phyloP scores from a whole-genome alignment of 1,284 basidiomycete genomes.

The Tetrapyrgos nigripes region DNA sequence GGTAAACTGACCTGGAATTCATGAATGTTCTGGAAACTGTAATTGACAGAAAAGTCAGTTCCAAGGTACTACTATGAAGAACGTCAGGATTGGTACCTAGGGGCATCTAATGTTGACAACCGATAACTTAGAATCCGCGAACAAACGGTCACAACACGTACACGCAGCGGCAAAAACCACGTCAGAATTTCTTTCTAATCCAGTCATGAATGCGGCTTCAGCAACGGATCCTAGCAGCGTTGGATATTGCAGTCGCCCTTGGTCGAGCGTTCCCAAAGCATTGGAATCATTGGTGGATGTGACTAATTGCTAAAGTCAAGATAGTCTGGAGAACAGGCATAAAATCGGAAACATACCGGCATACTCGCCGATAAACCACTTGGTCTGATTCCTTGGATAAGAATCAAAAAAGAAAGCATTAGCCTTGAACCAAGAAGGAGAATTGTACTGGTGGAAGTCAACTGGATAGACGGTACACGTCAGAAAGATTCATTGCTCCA shows the following conservation, averaged over 20 bases:
- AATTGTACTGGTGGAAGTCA: constrained; percentile 42
- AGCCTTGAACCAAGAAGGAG: constrained; percentile 39
- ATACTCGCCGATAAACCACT: constrained; percentile 39
- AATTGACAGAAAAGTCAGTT: constrained; percentile 6
- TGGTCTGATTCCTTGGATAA: constrained; percentile 46
- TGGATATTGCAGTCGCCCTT: constrained; percentile 41
- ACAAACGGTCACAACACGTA: constrained; percentile 17
- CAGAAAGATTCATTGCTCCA: constrained; percentile 2
- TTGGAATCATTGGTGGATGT: constrained; percentile 39
- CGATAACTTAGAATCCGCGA: background rate
- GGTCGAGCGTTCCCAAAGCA: constrained; percentile 28
- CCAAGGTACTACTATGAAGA: constrained; percentile 1
- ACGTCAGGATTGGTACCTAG: constrained; percentile 23
- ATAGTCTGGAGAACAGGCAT: background rate
- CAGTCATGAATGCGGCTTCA: constrained; percentile 47
- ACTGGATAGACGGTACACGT: constrained; percentile 25
- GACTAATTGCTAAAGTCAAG: constrained; percentile 22
- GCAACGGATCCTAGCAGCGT: constrained; percentile 42
- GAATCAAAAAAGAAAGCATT: constrained; percentile 43
- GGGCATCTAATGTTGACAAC: constrained; percentile 30
- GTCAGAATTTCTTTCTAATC: constrained; percentile 46
- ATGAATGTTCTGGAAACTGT: constrained; percentile 41
- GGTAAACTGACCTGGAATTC: no score
- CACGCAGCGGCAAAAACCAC: constrained; percentile 44
- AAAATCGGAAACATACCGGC: constrained; percentile 27